These are phyloP conservation scores for Cercophora newfieldiana DNA, from an alignment of 495 filamentous ascomycete species.

Conservation along the genomic window DNA sequence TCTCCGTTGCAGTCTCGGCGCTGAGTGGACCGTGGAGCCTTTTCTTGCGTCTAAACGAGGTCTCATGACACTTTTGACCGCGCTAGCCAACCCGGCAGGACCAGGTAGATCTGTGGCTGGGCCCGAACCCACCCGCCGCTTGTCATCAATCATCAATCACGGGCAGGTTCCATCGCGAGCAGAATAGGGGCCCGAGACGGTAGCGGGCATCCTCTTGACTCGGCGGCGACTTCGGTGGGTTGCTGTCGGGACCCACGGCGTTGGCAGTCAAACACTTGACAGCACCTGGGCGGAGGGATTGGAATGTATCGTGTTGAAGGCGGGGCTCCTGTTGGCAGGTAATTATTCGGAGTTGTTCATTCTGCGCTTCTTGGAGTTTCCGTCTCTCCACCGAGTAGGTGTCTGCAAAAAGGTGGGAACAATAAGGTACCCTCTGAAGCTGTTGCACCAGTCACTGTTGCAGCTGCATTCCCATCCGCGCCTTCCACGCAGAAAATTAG, in stretches of 20 bases:
- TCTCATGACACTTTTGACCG: slow-evolving; percentile 31
- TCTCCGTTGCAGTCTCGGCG: slow-evolving; percentile 20
- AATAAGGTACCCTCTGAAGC: neutral
- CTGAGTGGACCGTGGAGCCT: slow-evolving; percentile 29
- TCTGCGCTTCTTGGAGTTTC: no score
- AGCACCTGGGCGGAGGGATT: no score
- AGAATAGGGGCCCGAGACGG: slow-evolving; percentile 12
- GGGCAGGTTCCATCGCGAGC: slow-evolving; percentile 22
- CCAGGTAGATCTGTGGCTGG: slow-evolving; percentile 26
- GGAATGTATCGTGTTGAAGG: no score
- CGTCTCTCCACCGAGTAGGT: neutral
- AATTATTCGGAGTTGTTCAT: no score
- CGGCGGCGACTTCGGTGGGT: neutral
- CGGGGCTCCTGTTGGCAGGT: no score
- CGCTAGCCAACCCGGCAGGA: slow-evolving; percentile 27
- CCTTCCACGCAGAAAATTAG: neutral
- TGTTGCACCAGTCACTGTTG: neutral
- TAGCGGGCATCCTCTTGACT: neutral
- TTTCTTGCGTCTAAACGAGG: slow-evolving; percentile 29
- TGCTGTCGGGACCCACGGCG: neutral
- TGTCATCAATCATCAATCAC: slow-evolving; percentile 18
- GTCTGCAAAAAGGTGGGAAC: neutral
- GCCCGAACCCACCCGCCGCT: slow-evolving; percentile 11
- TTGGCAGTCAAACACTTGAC: neutral
- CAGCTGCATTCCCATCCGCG: neutral